Base-by-base conservation (phyloP, 225 moss, liverwort and hornwort species). In the Lunularia cruciata region DNA sequence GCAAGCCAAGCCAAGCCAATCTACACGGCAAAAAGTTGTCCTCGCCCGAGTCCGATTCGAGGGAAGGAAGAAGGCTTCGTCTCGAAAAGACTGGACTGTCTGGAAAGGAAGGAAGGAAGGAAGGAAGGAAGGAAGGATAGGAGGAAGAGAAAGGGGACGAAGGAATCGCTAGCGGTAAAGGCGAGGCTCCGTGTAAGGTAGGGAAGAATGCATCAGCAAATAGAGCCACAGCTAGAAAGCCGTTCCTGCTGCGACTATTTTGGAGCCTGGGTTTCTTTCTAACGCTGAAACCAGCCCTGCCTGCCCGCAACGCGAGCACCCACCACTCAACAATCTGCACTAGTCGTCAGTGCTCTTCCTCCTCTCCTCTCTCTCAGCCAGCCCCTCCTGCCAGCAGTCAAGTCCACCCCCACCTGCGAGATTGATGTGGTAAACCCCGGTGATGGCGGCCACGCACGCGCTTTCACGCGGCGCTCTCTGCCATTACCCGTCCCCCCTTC, bases 381-480 rank as follows among this genome's bases (percentile, higher is more conserved):
- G 32, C 6, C 58, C 35, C 16, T 28, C 58, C 9, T 19, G 26
- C 58, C 34, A 4, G 23, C 15, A 64, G 63, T 64, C 28, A 43
- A 64, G 63, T 57, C 45, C 26, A 22, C 60, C 23, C 11, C 15
- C 22, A 47, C 18, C 65, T 31, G 63, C 43, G 60, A 27, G 42
- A 63, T 63, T 63, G 42, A 23, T 27, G 49, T 36, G 67, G n/a
- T 23, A 53, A 68, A 36, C 25, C 35, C 68, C 68, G 68, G 68
- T 52, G 68, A 68, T 68, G 68, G 68, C 68, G 68, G 68, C 16
- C 18, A 30, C 46, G 65, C 45, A 65, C 65, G 65, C 28, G 64
- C 64, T 47, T 64, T 64, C 64, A 64, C 46, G 45, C 46, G 65
- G 46, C 65, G 40, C 52, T 52, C 52, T 52, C 52, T 2, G 1